Percentiles rank a stretch among this genome's conserved stretches.
Evolutionary conservation across 306 rosid species (phyloP).

Genomic region (Cucurbita ficifolia): DNA sequence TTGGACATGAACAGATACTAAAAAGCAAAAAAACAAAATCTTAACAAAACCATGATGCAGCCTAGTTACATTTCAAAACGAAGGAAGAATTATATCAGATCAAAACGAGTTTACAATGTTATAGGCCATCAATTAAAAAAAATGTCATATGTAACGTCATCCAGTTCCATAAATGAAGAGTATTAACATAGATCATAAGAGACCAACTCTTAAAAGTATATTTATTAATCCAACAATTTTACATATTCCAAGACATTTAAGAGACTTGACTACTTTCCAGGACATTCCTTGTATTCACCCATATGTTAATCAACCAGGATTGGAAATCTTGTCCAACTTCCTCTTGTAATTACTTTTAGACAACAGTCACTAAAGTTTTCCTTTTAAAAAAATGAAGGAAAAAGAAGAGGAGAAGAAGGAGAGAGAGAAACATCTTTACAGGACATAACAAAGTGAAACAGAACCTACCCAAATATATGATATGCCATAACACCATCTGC

Average conservation of each 20-base stretch:
- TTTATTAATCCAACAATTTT: background rate
- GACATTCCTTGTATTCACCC: background rate
- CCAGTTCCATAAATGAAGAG: background rate
- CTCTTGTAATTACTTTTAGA: background rate
- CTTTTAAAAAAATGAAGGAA: background rate
- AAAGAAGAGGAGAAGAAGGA: background rate
- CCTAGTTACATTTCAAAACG: background rate
- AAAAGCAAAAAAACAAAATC: background rate
- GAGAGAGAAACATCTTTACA: background rate
- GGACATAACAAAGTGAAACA: background rate
- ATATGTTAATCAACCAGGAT: background rate
- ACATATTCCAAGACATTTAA: background rate
- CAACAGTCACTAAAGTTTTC: background rate
- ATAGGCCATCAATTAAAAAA: background rate
- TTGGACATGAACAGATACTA: background rate
- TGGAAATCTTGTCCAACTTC: background rate
- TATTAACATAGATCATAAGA: background rate
- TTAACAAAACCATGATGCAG: background rate
- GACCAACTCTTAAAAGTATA: background rate
- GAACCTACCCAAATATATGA: constrained; percentile 73
- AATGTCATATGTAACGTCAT: background rate
- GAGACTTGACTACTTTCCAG: background rate
- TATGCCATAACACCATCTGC: constrained; percentile 60
- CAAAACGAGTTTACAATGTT: background rate
- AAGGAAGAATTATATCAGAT: background rate